Base-by-base conservation (phyloP, 768 basidiomycete species). In the Tulasnella sp. region DNA sequence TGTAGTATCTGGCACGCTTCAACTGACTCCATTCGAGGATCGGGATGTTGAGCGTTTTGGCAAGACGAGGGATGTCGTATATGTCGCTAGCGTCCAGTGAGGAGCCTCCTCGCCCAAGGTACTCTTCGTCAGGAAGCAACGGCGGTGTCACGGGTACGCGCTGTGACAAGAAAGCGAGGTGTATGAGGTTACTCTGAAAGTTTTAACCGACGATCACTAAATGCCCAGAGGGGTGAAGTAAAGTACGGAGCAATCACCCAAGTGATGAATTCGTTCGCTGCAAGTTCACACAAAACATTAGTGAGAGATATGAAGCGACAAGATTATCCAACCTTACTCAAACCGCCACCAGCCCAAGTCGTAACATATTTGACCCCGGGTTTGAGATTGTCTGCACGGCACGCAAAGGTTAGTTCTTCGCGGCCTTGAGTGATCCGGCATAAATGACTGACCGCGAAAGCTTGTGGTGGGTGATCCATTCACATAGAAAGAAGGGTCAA, bases 61-160 rank as follows among this genome's bases (percentile, higher is more conserved):
- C 19, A 14, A 72, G 65, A 6, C 66, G 37, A 26, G 52, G 59
- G 8, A 72, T 2, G 39, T 72, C 72, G 66, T 41, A 72, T n/a
- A 72, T 44, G 9, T 67, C 72, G 29, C 64, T 19, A 0, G 41
- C 35, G 26, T 69, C 67, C n/a, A 42, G 35, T 16, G 44, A 11
- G 3, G 44, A 0, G 12, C 42, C 67, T 36, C 42, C 42, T 26
- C 34, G 26, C 7, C 67, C 67, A 26, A 69, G 67, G 42, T 69
- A 39, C 9, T 35, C 35, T 7, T 35, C 39, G 14, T 85, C 84
- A 17, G 67, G 39, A 35, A 69, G 35, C 37, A 69, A 40, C n/a
- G 67, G 67, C n/a, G 67, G 32, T 9, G 42, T n/a, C 5, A 69
- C 41, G n/a, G 67, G 67, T 5, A 69, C n/a, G 12, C 67, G 67